Evolutionary conservation across 331 rosid genomes (phyloP), one percentile per base, ranked within the genome.

Genomic region (Arachis monticola): DNA sequence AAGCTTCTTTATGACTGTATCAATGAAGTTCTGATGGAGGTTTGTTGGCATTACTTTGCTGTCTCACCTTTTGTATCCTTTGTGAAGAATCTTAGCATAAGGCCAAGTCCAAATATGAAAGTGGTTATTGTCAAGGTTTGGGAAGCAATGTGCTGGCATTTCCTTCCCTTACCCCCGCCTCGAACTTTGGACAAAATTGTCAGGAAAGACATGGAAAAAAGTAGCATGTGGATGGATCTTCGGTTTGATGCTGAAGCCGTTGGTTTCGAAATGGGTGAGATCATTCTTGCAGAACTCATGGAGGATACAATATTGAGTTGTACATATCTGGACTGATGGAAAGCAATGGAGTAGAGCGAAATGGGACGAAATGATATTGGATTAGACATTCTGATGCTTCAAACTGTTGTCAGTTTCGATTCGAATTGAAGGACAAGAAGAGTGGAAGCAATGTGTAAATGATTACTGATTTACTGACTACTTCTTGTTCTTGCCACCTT

Each of bases 101-200:
- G 86, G 76, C 82, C 86, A 51, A 62, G 77, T 46, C 85, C 82
- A 35, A 79, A 82, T 55, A 72, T 84, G 87, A 73, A 84, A 75
- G 82, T 55, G 51, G 77, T 79, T 44, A 71, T 77, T 63, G 68
- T 67, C 60, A 91, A 84, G 85, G 85, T 90, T n/a, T 89, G 88
- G 76, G 86, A 83, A 76, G 91, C 83, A 80, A 88, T 92, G 50
- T 73, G 90, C 74, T 88, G 98, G 98, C 87, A 87, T 83, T 81
- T 95, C 81, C 84, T 75, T 85, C 88, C 93, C 7, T 67, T 87
- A 64, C 91, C 94, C 30, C 86, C 78, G 10, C 98, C 96, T 1
- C 86, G 22, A 42, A 86, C 91, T 2, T 85, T 95, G 72, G 99
- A 95, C 73, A 96, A 95, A 79, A 89, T 92, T 68, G 87, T 95